Evolutionary conservation across 495 filamentous ascomycete genomes (phyloP).

Genomic region (Podospora didyma): DNA sequence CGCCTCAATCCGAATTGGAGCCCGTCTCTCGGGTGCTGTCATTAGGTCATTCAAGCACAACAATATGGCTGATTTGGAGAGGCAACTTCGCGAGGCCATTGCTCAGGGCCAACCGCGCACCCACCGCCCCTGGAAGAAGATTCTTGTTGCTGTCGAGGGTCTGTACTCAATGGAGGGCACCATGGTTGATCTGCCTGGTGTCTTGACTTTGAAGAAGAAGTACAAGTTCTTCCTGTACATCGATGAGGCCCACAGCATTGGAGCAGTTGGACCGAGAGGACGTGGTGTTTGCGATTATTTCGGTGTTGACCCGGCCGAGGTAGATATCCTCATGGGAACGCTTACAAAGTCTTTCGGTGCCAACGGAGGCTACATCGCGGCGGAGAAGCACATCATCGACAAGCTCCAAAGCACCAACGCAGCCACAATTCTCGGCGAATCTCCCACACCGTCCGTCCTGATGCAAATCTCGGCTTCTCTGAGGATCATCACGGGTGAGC

Average conservation of each 20-base stretch:
- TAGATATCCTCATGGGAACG: conserved; percentile 97
- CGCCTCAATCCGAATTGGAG: conserved; percentile 91
- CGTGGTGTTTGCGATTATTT: conserved; percentile 98
- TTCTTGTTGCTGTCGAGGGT: conserved; percentile 92
- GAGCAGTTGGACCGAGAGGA: conserved; percentile 82
- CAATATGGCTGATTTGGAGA: conserved; percentile 83
- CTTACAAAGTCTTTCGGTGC: conserved; percentile 98
- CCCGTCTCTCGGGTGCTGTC: conserved; percentile 88
- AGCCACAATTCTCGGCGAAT: conserved; percentile 81
- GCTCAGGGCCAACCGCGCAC: conserved; percentile 95
- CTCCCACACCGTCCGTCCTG: conserved; percentile 79
- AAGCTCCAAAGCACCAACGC: conserved; percentile 84
- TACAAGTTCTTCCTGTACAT: conserved; percentile 97
- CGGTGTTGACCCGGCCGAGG: conserved; percentile 76
- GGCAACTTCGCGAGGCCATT: conserved; percentile 80
- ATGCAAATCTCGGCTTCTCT: conserved; percentile 84
- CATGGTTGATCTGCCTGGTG: conserved; percentile 90
- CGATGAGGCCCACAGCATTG: conserved; percentile 95
- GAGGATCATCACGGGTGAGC: conserved; percentile 80
- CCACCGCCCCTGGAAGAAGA: conserved; percentile 98
- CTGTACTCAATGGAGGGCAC: conserved; percentile 99
- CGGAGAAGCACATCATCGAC: conserved; percentile 85
- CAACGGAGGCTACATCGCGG: conserved; percentile 94
- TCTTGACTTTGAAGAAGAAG: conserved; percentile 79
- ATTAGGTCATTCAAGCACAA: conserved; percentile 98